These are phyloP conservation scores for Venturiaceae sp. DNA, from an alignment of 2,329 filamentous ascomycete species.

Conservation along the genomic window DNA sequence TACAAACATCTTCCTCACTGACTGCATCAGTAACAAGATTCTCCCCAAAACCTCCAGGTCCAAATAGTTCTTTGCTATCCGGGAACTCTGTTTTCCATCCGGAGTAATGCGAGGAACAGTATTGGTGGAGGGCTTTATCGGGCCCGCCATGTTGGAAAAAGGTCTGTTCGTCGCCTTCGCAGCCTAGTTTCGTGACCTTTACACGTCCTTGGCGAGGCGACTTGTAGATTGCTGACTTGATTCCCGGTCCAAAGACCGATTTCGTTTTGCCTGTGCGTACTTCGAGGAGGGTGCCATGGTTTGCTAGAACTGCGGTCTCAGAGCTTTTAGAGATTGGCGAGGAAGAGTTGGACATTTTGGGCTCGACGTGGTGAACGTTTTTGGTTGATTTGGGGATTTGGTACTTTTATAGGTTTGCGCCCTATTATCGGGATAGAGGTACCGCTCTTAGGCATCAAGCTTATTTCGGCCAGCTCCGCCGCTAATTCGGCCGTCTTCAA, in stretches of 20 bases:
- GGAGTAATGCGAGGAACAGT: slow-evolving; percentile 50
- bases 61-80: slow-evolving; percentile 39
- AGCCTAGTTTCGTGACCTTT: slow-evolving; percentile 38
- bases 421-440: too few species aligned
- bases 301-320: background rate
- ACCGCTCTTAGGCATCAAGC: too few species aligned
- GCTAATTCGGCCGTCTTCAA: too few species aligned
- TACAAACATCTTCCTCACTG: slow-evolving; percentile 56
- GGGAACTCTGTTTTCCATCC: slow-evolving; percentile 46
- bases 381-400: too few species aligned
- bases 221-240: slow-evolving; percentile 51
- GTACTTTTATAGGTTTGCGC: too few species aligned
- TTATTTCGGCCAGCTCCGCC: too few species aligned
- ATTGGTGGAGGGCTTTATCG: slow-evolving; percentile 55
- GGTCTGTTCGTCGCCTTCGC: slow-evolving; percentile 53
- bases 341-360: background rate
- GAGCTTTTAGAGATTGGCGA: background rate
- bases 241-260: slow-evolving; percentile 39
- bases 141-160: slow-evolving; percentile 50
- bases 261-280: slow-evolving; percentile 49
- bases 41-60: slow-evolving; percentile 53
- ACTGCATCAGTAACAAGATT: slow-evolving; percentile 49
- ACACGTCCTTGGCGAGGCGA: slow-evolving; percentile 32
- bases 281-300: slow-evolving; percentile 32
- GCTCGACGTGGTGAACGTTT: too few species aligned